phyloP scores from a whole-genome alignment of 2,329 filamentous ascomycete species.

The Diplodia seriata region DNA sequence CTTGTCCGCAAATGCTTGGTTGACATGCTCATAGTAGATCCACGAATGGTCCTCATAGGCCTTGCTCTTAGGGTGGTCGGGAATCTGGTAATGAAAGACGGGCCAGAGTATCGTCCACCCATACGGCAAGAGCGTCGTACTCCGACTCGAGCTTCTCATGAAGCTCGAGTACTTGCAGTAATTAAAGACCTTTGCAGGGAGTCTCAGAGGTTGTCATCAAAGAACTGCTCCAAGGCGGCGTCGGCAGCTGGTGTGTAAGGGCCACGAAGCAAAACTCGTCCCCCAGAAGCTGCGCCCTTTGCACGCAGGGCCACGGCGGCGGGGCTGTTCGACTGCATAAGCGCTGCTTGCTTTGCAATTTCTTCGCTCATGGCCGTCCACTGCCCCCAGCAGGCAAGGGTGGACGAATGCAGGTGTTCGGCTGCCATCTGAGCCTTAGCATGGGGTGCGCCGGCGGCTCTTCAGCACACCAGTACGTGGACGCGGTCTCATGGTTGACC shows the following conservation, averaged over 20 bases:
- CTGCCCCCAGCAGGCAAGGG: too few species aligned
- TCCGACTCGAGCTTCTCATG: conserved; percentile 81
- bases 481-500: background rate
- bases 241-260: too few species aligned
- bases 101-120: conserved; percentile 93
- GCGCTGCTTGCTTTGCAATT: too few species aligned
- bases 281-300: too few species aligned
- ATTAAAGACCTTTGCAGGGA: conserved; percentile 48
- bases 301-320: too few species aligned
- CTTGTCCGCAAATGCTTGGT: conserved; percentile 89
- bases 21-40: conserved; percentile 91
- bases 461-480: background rate
- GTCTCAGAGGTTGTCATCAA: too few species aligned
- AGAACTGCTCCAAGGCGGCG: too few species aligned
- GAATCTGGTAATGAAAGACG: conserved; percentile 97
- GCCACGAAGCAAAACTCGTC: too few species aligned
- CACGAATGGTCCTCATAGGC: conserved; percentile 97
- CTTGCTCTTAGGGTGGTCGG: conserved; percentile 97
- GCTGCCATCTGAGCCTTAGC: too few species aligned
- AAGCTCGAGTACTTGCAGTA: conserved; percentile 77
- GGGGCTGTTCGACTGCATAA: too few species aligned
- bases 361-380: too few species aligned
- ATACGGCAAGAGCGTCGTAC: conserved; percentile 82
- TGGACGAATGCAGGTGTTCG: too few species aligned
- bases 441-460: background rate